Evolutionary conservation across 2,329 filamentous ascomycete species (phyloP), one percentile per base, ranked within the genome.

Genomic region (Penicillium sp.): DNA sequence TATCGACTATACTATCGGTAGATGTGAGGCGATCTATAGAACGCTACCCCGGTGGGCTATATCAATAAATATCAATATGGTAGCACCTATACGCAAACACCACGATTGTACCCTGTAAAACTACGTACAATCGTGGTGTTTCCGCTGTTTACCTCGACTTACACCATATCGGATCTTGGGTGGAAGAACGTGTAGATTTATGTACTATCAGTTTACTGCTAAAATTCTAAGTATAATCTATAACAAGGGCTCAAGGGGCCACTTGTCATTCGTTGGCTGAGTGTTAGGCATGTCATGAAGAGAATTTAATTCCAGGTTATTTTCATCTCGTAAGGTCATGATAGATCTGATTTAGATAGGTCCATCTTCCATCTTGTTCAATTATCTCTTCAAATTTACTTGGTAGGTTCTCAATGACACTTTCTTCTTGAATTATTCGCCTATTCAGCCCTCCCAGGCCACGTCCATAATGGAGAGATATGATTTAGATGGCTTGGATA

Each of bases 391-490:
- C 11, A 42, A 38, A 40, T 40, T 45, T 45, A 20, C n/a, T 31
- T 26, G 26, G 10, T 34, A 16, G 29, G 22, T 46, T 46, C 6
- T 34, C 43, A 34, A 34, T 14, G n/a, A 34, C 18, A 34, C 26
- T 16, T n/a, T 6, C 16, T 18, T 34, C 43, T 34, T 32, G 24
- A 22, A 32, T 14, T 45, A n/a, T 46, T 32, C 29, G 29, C 29
- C 34, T 22, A 46, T 46, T 46, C 29, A 46, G 38, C 48, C 48
- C 38, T 50, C 48, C 48, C 48, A 50, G 8, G 26, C 24, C 18
- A 50, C 48, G 13, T 50, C 48, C 26, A 50, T 34, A 50, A 50
- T 50, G 10, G 48, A 31, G 24, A 50, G 48, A n/a, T 50, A 50
- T 26, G 37, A 50, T 22, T 50, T 50, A 20, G 48, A 42, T 34